Percentiles rank a stretch among this genome's conserved stretches.
Evolutionary conservation across 345 rosid species (phyloP).

Genomic region (Heritiera fomes): DNA sequence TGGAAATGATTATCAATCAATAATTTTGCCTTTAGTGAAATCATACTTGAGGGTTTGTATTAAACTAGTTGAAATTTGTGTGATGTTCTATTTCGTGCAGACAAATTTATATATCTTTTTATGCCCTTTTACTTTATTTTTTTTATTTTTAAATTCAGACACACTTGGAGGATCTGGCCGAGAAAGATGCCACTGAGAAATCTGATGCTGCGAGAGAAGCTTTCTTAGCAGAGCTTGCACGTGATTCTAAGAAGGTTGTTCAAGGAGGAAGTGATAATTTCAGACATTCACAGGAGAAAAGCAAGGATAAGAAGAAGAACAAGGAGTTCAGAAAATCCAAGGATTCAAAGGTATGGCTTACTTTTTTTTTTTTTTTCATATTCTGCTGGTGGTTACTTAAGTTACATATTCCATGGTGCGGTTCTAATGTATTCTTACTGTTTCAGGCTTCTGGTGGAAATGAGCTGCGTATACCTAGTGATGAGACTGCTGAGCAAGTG

Average conservation of each 20-base stretch:
- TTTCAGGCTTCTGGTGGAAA: conserved; percentile 53
- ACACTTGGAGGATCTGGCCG: conserved; percentile 86
- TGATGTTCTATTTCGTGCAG: conserved; percentile 8
- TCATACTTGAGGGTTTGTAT: conserved; percentile 77
- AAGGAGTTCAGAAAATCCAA: conserved; percentile 67
- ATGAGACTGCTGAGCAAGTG: conserved; percentile 55
- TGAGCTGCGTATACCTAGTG: conserved; percentile 45
- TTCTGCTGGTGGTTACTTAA: conserved; percentile 7
- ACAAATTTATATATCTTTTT: background rate
- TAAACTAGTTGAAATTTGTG: conserved; percentile 21
- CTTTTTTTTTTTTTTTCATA: conserved; percentile 13
- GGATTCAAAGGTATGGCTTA: conserved; percentile 63
- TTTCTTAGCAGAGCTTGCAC: conserved; percentile 89
- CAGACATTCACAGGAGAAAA: conserved; percentile 67
- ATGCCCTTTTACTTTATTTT: conserved; percentile 14
- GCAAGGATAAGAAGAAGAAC: conserved; percentile 82
- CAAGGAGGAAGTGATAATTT: conserved; percentile 59
- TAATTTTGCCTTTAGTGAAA: conserved; percentile 73
- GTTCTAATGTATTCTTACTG: conserved; percentile 28
- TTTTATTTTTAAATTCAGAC: conserved; percentile 43
- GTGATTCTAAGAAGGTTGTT: conserved; percentile 70
- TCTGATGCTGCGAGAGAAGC: conserved; percentile 99
- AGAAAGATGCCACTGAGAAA: conserved; percentile 93
- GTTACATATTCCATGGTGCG: conserved; percentile 9
- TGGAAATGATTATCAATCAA: conserved; percentile 62